Evolutionary conservation across 345 rosid genomes (phyloP).

Genomic region (Noccaea bulbosa): DNA sequence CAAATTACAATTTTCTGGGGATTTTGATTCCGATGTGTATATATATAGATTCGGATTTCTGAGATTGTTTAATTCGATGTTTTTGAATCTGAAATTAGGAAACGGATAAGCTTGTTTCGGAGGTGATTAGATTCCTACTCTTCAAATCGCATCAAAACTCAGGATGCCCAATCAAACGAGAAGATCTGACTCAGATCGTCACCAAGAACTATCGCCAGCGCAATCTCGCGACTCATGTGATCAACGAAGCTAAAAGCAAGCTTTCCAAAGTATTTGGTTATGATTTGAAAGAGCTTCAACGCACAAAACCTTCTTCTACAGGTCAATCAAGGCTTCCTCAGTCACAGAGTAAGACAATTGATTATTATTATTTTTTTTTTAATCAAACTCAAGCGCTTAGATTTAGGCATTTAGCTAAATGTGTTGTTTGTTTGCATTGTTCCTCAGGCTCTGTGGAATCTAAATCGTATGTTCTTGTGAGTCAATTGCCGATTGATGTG

Average conservation of each 20-base stretch:
- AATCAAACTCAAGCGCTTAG: not conserved
- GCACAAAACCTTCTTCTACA: conserved; percentile 59
- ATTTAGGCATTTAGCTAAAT: conserved; percentile 11
- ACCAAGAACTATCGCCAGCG: conserved; percentile 78
- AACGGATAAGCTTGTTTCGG: conserved; percentile 89
- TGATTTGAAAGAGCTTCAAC: conserved; percentile 80
- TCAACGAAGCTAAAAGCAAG: conserved; percentile 72
- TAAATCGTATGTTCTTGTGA: conserved; percentile 77
- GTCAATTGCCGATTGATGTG: conserved; percentile 70
- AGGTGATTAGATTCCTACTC: conserved; percentile 76
- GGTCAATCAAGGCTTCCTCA: conserved; percentile 62
- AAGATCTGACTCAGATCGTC: conserved; percentile 83
- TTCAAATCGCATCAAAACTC: conserved; percentile 79
- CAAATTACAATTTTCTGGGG: not conserved
- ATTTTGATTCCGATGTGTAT: not conserved
- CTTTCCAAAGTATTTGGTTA: conserved; percentile 71
- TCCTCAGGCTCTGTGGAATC: conserved; percentile 59
- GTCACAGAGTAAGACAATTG: conserved; percentile 49
- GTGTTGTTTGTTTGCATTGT: not conserved
- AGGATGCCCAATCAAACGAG: conserved; percentile 87
- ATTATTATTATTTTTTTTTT: too few relatives aligned
- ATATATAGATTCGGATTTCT: not conserved
- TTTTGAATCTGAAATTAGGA: conserved; percentile 47
- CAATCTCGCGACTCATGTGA: conserved; percentile 59
- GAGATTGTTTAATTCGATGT: not conserved